These are phyloP conservation scores for Colletotrichum tamarilloi DNA, from an alignment of 2,329 filamentous ascomycete species.

Conservation along the genomic window DNA sequence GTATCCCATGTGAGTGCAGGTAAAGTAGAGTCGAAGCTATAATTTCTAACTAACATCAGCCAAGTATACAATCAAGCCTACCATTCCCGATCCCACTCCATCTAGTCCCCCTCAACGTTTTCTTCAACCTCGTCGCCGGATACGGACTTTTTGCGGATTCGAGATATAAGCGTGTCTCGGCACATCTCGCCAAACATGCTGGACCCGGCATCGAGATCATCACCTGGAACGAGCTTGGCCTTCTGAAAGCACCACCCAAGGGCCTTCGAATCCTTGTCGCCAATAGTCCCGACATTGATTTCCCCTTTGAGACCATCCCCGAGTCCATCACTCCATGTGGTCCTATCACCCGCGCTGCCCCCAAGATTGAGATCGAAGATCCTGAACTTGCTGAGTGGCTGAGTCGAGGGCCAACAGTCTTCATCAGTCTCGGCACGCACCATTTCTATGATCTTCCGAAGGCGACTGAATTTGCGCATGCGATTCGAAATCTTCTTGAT, in stretches of 20 bases:
- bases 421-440: slow-evolving; percentile 37
- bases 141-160: not conserved
- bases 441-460: slow-evolving; percentile 37
- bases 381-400: slow-evolving; percentile 10
- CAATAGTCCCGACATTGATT: slow-evolving; percentile 29
- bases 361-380: not conserved
- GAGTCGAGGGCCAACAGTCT: slow-evolving; percentile 20
- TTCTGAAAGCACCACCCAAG: slow-evolving; percentile 32
- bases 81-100: slow-evolving; percentile 20
- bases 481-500: slow-evolving; percentile 10
- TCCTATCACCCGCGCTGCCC: slow-evolving; percentile 8
- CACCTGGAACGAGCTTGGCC: slow-evolving; percentile 48
- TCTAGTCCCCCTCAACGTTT: slow-evolving; percentile 17
- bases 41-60: not conserved
- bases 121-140: slow-evolving; percentile 8
- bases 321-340: slow-evolving; percentile 3
- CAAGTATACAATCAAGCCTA: slow-evolving; percentile 36
- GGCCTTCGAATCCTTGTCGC: slow-evolving; percentile 14
- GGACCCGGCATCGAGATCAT: slow-evolving; percentile 51
- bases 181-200: not conserved
- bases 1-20: slow-evolving; percentile 27
- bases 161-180: not conserved
- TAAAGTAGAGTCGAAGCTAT: not conserved
- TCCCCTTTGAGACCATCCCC: slow-evolving; percentile 6
- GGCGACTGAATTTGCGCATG: slow-evolving; percentile 28